Evolutionary conservation across 2,329 filamentous ascomycete genomes (phyloP).

Genomic region (Ophiostoma ulmi): DNA sequence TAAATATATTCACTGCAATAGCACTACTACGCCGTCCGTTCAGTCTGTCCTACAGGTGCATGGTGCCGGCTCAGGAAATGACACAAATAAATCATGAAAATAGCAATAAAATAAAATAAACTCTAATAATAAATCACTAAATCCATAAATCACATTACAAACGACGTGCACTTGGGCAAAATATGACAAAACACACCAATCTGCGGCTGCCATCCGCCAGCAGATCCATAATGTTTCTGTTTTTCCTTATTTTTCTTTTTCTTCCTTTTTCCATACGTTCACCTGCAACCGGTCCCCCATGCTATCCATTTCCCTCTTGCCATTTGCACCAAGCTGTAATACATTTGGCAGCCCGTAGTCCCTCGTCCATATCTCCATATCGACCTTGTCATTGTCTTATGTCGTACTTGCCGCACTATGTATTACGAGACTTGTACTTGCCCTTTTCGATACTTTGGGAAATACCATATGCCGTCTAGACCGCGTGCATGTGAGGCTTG

Average conservation of each 20-base stretch:
- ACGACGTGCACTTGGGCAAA: constrained; percentile 1
- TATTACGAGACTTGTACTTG: constrained; percentile 11
- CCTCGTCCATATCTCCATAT: not conserved
- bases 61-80: not conserved
- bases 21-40: not conserved
- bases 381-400: not conserved
- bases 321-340: not conserved
- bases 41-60: not conserved
- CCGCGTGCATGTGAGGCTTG: constrained; percentile 13
- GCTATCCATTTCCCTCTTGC: constrained; percentile 2
- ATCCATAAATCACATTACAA: not conserved
- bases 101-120: not conserved
- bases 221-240: not conserved
- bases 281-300: constrained; percentile 10
- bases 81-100: not conserved
- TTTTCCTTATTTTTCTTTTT: constrained; percentile 2
- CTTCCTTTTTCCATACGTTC: constrained; percentile 11
- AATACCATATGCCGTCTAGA: constrained; percentile 4
- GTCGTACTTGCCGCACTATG: constrained; percentile 7
- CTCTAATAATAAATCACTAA: not conserved
- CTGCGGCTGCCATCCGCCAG: constrained; percentile 10
- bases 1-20: not conserved
- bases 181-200: constrained; percentile 9
- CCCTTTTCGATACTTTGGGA: constrained; percentile 2
- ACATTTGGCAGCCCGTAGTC: too few relatives aligned